Base-by-base conservation (phyloP, 768 basidiomycete species). In the Boletus rex-veris region DNA sequence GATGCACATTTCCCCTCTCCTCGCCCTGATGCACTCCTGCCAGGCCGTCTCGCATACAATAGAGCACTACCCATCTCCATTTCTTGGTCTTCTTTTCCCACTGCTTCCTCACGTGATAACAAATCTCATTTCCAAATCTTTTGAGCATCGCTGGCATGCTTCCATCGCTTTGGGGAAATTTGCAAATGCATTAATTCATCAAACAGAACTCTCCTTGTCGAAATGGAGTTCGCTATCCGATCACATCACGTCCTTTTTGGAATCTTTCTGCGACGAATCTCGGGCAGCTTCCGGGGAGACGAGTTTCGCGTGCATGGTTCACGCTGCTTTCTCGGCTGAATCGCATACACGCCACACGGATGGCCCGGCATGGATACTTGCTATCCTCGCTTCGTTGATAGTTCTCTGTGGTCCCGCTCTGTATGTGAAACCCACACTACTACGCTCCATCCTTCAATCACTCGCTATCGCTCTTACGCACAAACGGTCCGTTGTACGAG, bases 321-420 rank as follows among this genome's bases (percentile, higher is more conserved):
- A 52, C 37, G 47, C 54, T 4, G 71, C 74, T 3, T 63, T 75
- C 43, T 50, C 64, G 24, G 50, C 57, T 6, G 58, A 63, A 38
- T 63, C 64, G 7, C 52, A 55, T 42, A 8, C 60, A 15, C 54
- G 53, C 43, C 58, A 52, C 3, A 58, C 58, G 24, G 58, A 66
- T 18, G 65, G 70, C 8, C 74, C 80, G 0, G 60, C 72, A 19
- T 81, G 80, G 81, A 75, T 76, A 3, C 55, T 78, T 10, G 60
- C 72, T 18, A 68, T 76, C 21, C 61, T 80, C 1, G 74, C 79
- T 0, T 79, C 76, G 24, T 63, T 84, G 52, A 73, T 80, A 50
- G 55, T 81, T 24, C 73, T 84, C 36, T 72, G 75, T 43, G 80
- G 78, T 47, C 60, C 65, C 24, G 61, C 67, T 2, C 50, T 82